Evolutionary conservation across 805 yeast species (phyloP).

Genomic region (Hanseniaspora osmophila): DNA sequence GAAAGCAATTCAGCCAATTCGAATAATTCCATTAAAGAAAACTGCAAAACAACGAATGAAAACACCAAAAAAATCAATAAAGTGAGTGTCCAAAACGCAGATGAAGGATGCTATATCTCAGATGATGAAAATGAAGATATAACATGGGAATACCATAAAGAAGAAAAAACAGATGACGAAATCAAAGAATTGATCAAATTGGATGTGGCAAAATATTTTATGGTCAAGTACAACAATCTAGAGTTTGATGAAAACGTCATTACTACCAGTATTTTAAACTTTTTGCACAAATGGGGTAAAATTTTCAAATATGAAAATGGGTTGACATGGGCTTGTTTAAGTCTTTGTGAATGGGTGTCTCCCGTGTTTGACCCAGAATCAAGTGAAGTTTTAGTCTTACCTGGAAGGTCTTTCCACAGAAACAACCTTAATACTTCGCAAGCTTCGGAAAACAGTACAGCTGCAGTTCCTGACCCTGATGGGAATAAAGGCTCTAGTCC

Average conservation of each 20-base stretch:
- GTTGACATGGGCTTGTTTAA: constrained; percentile 76
- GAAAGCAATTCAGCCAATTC: not conserved
- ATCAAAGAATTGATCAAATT: constrained; percentile 30
- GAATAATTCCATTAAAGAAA: not conserved
- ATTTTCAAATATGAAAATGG: constrained; percentile 69
- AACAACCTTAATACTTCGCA: not conserved
- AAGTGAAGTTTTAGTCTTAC: constrained; percentile 1
- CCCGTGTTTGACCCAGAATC: constrained; percentile 17
- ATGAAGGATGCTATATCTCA: constrained; percentile 3
- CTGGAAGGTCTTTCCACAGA: constrained; percentile 5
- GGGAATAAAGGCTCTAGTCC: no score
- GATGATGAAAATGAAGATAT: constrained; percentile 11
- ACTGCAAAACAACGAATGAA: constrained; percentile 1
- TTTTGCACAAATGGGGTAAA: constrained; percentile 66
- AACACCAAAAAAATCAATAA: not conserved
- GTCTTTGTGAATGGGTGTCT: constrained; percentile 81
- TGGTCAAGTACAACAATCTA: constrained; percentile 20
- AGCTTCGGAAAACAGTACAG: no score
- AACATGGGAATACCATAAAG: constrained; percentile 6
- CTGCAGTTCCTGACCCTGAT: no score
- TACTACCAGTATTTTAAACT: constrained; percentile 28
- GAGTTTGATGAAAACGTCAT: constrained; percentile 4
- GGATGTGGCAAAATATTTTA: constrained; percentile 50
- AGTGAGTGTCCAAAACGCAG: not conserved
- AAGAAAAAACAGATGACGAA: constrained; percentile 11